These are phyloP conservation scores for Penicillium argentinense DNA, from an alignment of 495 filamentous ascomycete species.

Conservation along the genomic window DNA sequence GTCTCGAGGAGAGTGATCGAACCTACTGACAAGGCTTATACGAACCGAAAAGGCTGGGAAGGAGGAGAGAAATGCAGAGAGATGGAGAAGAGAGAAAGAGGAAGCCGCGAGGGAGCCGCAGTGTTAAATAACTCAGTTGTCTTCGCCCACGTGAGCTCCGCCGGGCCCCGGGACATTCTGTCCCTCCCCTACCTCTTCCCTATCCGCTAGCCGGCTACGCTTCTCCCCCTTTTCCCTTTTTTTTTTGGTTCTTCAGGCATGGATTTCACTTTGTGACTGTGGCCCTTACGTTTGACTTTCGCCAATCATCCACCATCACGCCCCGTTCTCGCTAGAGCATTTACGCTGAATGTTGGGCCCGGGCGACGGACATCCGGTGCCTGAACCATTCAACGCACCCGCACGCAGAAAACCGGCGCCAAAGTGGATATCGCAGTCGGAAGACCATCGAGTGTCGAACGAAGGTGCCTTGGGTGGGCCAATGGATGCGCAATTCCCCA, in stretches of 20 bases:
- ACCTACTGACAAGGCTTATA: constrained; percentile 38
- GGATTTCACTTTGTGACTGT: neutral
- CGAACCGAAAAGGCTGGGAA: constrained; percentile 22
- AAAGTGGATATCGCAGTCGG: neutral
- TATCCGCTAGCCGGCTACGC: too few species aligned
- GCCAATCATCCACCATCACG: constrained; percentile 1
- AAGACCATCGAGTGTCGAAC: neutral
- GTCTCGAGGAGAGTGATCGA: constrained; percentile 42
- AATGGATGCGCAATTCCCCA: neutral
- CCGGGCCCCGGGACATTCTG: constrained; percentile 11
- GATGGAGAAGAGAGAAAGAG: neutral
- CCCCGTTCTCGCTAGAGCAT: too few species aligned
- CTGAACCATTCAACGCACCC: neutral
- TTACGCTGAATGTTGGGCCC: too few species aligned
- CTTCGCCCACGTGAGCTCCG: constrained; percentile 19
- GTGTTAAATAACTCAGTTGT: constrained; percentile 13
- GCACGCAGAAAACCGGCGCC: neutral
- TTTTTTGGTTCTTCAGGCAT: neutral
- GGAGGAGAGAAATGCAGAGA: constrained; percentile 11
- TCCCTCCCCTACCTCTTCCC: neutral
- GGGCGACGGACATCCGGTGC: constrained; percentile 13
- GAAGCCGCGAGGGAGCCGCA: neutral
- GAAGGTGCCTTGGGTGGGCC: neutral
- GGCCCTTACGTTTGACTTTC: neutral
- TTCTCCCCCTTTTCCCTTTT: neutral